These are phyloP conservation scores for Zymoseptoria passerinii DNA, from an alignment of 2,329 filamentous ascomycete genomes.

Conservation along the genomic window DNA sequence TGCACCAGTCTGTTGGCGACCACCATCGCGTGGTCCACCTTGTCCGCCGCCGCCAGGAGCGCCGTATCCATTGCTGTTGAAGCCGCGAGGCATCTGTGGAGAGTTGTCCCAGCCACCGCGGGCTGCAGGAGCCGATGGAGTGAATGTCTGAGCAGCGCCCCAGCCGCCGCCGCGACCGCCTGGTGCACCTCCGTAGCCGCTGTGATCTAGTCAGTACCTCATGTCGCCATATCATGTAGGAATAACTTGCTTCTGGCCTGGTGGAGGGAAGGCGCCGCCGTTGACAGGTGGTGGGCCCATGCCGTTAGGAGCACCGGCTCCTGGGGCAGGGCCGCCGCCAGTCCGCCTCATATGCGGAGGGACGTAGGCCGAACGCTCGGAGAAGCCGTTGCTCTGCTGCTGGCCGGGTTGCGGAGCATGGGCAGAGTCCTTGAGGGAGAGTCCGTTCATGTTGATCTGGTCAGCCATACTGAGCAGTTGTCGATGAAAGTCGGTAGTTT, in stretches of 20 bases:
- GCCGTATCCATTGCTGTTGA: slow-evolving; percentile 58
- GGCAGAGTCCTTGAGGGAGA: slow-evolving; percentile 61
- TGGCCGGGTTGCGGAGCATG: slow-evolving; percentile 40
- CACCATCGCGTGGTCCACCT: slow-evolving; percentile 36
- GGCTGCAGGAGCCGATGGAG: slow-evolving; percentile 32
- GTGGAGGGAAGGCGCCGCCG: slow-evolving; percentile 47
- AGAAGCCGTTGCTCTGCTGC: slow-evolving; percentile 34
- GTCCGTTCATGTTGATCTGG: slow-evolving; percentile 72
- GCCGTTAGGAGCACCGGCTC: slow-evolving; percentile 35
- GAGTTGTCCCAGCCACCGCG: slow-evolving; percentile 37
- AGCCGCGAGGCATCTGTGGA: slow-evolving; percentile 36
- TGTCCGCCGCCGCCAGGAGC: slow-evolving; percentile 39
- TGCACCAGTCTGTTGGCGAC: slow-evolving; percentile 62
- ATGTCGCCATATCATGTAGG: slow-evolving; percentile 5
- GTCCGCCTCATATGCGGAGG: slow-evolving; percentile 68
- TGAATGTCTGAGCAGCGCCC: slow-evolving; percentile 49
- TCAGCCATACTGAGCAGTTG: slow-evolving; percentile 54
- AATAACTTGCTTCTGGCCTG: slow-evolving; percentile 22
- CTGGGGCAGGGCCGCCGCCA: slow-evolving; percentile 31
- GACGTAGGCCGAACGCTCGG: slow-evolving; percentile 66
- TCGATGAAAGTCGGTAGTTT: slow-evolving; percentile 6
- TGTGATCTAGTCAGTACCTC: slow-evolving; percentile 17
- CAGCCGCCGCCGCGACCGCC: slow-evolving; percentile 37
- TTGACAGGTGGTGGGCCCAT: slow-evolving; percentile 28
- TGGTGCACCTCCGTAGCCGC: slow-evolving; percentile 39